Base-by-base conservation (phyloP, 345 rosid species). In the Anacardium occidentale region DNA sequence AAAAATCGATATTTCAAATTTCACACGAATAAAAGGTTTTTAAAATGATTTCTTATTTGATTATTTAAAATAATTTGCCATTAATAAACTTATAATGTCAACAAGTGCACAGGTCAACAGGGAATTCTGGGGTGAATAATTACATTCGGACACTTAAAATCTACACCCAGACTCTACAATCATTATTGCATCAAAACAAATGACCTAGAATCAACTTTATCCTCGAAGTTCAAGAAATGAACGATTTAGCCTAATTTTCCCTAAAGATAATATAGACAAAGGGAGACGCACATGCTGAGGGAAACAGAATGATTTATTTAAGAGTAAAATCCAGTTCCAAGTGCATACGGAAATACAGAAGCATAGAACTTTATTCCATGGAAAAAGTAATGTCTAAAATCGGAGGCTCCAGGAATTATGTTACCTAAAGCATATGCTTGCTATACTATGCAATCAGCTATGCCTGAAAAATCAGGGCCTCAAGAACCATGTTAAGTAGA, bases 341-440 rank as follows among this genome's bases (percentile, higher is more conserved):
- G 51, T 73, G 45, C 62, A 6, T 47, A 44, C 47, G 14, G 5
- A 60, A 61, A 69, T 48, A 64, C 37, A 69, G 14, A 54, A 68
- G 32, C 17, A 3, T 48, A 57, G 8, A 57, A 55, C n/a, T n/a
- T 74, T 81, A 81, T 81, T 72, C 71, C 47, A 79, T 48, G 70
- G 32, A 71, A 34, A 68, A 29, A 55, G 37, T 21, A 44, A n/a
- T 13, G 53, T 63, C 69, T 21, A 53, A 18, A 53, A 71, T 70
- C 67, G 47, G 24, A 67, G 47, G 45, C 44, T 37, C 29, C 29
- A 17, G 51, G 64, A 42, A 25, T 60, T 22, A 24, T 64, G 54
- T 50, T 55, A 69, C 62, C 69, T 57, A 18, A 42, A 59, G 29
- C 70, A 55, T 50, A 70, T 25, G 24, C 37, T 20, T 48, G 34